Conservation (phyloP, 257 asterid species). For the Phtheirospermum japonicum region DNA sequence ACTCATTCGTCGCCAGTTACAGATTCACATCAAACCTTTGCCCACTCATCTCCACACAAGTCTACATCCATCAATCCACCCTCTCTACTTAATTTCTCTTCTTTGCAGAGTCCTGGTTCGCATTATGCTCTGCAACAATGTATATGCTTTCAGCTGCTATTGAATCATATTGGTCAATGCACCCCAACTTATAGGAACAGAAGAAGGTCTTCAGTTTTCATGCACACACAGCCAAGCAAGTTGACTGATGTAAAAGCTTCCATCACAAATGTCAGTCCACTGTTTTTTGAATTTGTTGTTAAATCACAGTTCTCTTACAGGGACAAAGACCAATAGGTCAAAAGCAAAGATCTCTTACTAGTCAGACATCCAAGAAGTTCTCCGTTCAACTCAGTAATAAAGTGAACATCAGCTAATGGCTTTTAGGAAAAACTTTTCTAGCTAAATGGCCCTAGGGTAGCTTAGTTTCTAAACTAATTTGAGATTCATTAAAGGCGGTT, state of each 20-base stretch:
- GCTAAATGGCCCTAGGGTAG: slow-evolving; percentile 5
- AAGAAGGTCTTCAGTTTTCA: background rate
- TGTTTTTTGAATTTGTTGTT: slow-evolving; percentile 1
- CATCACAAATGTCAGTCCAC: background rate
- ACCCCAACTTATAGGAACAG: too few species aligned
- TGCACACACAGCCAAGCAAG: background rate
- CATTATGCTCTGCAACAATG: too few species aligned
- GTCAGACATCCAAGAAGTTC: background rate
- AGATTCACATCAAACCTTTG: too few species aligned
- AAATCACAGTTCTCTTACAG: slow-evolving; percentile 3
- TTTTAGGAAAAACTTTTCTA: background rate
- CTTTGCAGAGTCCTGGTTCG: too few species aligned
- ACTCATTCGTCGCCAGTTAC: too few species aligned
- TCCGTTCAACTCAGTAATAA: slow-evolving; percentile 11
- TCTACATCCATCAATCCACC: too few species aligned
- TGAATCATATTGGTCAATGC: too few species aligned
- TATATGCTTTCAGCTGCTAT: too few species aligned
- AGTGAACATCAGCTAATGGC: background rate
- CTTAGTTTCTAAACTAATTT: slow-evolving; percentile 13
- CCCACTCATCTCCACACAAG: too few species aligned
- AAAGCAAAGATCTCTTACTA: background rate
- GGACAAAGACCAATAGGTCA: slow-evolving; percentile 7
- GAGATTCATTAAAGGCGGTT: slow-evolving; percentile 1
- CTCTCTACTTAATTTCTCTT: too few species aligned
- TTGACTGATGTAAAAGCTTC: slow-evolving; percentile 9